phyloP scores from a whole-genome alignment of 257 asterid species.

The Vinca minor region DNA sequence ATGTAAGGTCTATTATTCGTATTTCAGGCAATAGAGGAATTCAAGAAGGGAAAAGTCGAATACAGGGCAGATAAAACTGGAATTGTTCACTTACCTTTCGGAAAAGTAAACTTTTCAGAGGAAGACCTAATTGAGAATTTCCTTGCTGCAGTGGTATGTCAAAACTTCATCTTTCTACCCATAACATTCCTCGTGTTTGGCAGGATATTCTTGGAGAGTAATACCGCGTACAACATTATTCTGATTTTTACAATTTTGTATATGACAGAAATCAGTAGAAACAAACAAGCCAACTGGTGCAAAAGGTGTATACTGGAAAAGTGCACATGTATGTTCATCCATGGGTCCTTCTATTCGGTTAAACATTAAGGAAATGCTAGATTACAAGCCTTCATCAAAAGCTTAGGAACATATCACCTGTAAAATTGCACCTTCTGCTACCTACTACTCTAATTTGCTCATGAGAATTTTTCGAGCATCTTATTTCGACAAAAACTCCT shows the following conservation, averaged over 20 bases:
- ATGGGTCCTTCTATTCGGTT: slow-evolving; percentile 96
- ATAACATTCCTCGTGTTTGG: not conserved
- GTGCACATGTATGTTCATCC: slow-evolving; percentile 84
- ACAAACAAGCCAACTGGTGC: slow-evolving; percentile 91
- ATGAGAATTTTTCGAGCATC: no score
- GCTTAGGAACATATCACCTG: slow-evolving; percentile 24
- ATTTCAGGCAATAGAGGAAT: slow-evolving; percentile 81
- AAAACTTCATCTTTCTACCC: not conserved
- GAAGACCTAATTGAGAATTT: slow-evolving; percentile 77
- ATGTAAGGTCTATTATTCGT: not conserved
- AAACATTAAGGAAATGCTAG: slow-evolving; percentile 71
- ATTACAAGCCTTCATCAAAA: slow-evolving; percentile 52
- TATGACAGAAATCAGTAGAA: slow-evolving; percentile 79
- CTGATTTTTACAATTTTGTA: not conserved
- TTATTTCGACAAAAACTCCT: no score
- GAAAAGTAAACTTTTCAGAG: slow-evolving; percentile 77
- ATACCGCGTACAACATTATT: not conserved
- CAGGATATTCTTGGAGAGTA: not conserved
- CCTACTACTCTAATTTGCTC: slow-evolving; percentile 14
- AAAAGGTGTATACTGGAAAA: slow-evolving; percentile 90
- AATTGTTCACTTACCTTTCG: slow-evolving; percentile 92
- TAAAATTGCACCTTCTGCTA: slow-evolving; percentile 31
- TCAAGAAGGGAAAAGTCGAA: slow-evolving; percentile 97
- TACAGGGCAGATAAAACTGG: slow-evolving; percentile 98
- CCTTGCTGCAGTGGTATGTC: slow-evolving; percentile 74